These are phyloP conservation scores for Linnemannia schmuckeri DNA, from an alignment of 192 early-diverging fungal species.

Conservation along the genomic window DNA sequence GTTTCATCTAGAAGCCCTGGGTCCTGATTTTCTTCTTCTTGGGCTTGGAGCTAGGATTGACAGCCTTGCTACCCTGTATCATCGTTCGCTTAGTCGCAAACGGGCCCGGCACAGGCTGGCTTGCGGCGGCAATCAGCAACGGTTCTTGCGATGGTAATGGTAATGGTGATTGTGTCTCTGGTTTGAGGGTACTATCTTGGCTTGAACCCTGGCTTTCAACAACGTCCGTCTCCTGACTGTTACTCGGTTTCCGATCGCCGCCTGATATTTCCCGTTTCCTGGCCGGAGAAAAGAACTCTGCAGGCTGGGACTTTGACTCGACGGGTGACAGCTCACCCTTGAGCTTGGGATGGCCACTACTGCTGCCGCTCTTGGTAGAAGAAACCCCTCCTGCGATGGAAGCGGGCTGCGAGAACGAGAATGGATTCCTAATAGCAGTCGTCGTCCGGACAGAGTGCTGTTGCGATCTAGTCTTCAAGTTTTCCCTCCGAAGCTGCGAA, in stretches of 20 bases:
- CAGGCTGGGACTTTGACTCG: neutral
- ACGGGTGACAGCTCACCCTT: neutral
- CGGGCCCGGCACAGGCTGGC: conserved; percentile 27
- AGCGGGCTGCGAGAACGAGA: neutral
- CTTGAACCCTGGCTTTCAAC: neutral
- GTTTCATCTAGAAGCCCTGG: conserved; percentile 40
- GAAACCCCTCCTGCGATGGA: neutral
- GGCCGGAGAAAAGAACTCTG: neutral
- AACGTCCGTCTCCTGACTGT: neutral
- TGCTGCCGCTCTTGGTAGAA: neutral
- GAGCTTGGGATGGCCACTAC: neutral
- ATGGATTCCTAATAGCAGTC: neutral
- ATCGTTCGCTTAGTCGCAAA: conserved; percentile 25
- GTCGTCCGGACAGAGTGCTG: neutral
- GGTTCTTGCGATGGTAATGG: neutral
- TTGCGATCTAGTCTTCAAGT: too few species aligned
- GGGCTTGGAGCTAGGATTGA: conserved; percentile 12
- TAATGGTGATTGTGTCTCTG: neutral
- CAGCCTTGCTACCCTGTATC: neutral
- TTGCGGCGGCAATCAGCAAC: neutral
- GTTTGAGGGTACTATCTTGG: neutral
- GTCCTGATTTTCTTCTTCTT: conserved; percentile 39
- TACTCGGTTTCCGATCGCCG: neutral
- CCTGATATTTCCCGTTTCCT: neutral
- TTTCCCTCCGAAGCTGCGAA: neutral